Evolutionary conservation across 1,284 basidiomycete genomes (phyloP), one percentile per base, ranked within the genome.

Genomic region (Cronartium ribicola): DNA sequence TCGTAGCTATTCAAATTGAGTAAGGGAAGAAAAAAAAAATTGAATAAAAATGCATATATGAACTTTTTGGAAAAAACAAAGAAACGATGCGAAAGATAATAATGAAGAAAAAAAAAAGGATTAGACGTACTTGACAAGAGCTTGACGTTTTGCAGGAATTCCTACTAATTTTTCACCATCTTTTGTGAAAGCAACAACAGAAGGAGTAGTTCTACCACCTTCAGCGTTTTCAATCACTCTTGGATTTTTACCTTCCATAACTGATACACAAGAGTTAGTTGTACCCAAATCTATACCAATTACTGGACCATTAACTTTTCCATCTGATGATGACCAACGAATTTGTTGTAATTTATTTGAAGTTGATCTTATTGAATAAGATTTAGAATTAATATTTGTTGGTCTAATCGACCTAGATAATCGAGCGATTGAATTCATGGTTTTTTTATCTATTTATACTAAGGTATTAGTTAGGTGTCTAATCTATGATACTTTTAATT

Each of bases 101-200:
- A 55, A 55, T 55, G 51, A n/a, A n/a, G n/a, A n/a, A n/a, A 29
- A 29, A 29, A 29, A 29, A 20, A 36, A n/a, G 5, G 48, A 5
- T 39, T 68, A 22, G 41, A 76, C 83, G n/a, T 92, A 87, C 86
- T 98, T 98, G 82, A 98, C 93, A 67, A 97, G 92, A 5, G 93
- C 94, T 83, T 98, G 95, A 75, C 94, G 92, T 84, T 97, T 94
- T 51, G 95, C 96, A 44, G 96, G 95, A 67, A 96, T 87, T 83
- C 95, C 95, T 77, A 98, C 91, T 59, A 96, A 86, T 77, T 92
- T 90, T 82, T 94, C 92, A 79, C 84, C 85, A 51, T 84, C 83
- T 84, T 98, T 97, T 78, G 94, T 94, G 87, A 98, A 98, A 57
- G 95, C 96, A 77, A 98, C 93, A 75, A 97, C 92, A 67, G 95